Conservation (phyloP, 441 rosid genomes). For the Adansonia gregorii region DNA sequence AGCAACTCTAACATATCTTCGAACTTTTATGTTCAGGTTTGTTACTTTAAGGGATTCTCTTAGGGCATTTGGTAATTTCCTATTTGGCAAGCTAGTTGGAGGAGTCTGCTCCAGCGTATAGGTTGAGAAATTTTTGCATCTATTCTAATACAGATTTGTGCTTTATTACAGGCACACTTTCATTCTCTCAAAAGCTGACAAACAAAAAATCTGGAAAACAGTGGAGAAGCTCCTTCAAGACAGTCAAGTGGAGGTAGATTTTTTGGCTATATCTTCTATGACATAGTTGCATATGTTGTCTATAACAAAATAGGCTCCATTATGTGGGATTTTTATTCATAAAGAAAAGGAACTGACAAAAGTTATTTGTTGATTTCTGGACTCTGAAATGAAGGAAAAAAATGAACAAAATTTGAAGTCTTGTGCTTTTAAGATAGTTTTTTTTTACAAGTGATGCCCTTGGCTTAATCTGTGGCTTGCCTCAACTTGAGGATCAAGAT, state of each 20-base stretch:
- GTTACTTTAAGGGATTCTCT: conserved; percentile 13
- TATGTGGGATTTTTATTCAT: conserved; percentile 1
- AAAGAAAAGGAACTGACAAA: conserved; percentile 12
- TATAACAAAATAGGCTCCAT: background rate
- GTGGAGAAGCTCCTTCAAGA: conserved; percentile 86
- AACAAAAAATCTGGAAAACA: conserved; percentile 79
- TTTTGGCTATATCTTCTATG: conserved; percentile 22
- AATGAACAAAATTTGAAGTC: conserved; percentile 21
- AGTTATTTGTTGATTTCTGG: background rate
- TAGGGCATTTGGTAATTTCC: background rate
- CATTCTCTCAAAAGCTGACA: conserved; percentile 71
- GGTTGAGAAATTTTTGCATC: conserved; percentile 18
- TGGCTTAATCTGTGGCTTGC: background rate
- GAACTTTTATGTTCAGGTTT: conserved; percentile 98
- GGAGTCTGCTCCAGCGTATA: conserved; percentile 13
- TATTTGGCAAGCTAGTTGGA: conserved; percentile 21
- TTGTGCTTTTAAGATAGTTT: background rate
- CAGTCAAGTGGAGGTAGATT: conserved; percentile 93
- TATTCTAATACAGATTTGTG: conserved; percentile 28
- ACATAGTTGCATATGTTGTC: background rate
- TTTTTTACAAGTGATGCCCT: background rate
- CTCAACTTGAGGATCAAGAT: conserved; percentile 5
- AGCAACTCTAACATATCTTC: conserved; percentile 88
- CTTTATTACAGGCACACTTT: conserved; percentile 76
- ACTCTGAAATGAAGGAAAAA: conserved; percentile 3